phyloP scores from a whole-genome alignment of 352 stramenopile species.

The Pythium brassicae region DNA sequence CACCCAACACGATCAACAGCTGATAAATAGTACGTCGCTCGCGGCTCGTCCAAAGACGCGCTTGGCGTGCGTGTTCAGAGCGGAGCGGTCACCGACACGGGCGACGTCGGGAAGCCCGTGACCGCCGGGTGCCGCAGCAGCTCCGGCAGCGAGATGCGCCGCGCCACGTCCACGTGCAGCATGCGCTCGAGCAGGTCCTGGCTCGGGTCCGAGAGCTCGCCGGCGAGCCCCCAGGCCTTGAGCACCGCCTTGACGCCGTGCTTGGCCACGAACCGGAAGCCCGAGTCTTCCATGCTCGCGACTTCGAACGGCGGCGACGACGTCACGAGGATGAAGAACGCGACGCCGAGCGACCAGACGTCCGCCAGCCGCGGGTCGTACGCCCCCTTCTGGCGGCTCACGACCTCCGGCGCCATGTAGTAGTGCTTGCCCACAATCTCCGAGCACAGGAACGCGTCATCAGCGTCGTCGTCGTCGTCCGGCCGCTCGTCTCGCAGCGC shows the following conservation, averaged over 20 bases:
- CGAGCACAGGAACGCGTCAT: slow-evolving; percentile 46
- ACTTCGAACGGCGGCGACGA: slow-evolving; percentile 91
- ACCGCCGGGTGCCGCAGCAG: slow-evolving; percentile 66
- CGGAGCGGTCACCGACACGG: slow-evolving; percentile 6
- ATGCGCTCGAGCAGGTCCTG: slow-evolving; percentile 78
- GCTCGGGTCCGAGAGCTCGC: slow-evolving; percentile 37
- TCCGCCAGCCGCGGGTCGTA: slow-evolving; percentile 94
- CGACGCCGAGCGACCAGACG: slow-evolving; percentile 91
- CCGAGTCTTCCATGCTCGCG: slow-evolving; percentile 73
- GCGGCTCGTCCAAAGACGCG: slow-evolving; percentile 1
- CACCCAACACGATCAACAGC: slow-evolving; percentile 2
- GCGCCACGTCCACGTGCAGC: slow-evolving; percentile 48
- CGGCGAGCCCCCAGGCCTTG: slow-evolving; percentile 46
- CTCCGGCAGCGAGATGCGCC: slow-evolving; percentile 57
- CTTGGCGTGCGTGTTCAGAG: background rate
- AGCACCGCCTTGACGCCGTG: slow-evolving; percentile 73
- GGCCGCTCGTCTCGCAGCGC: slow-evolving; percentile 35
- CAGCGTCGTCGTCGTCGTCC: slow-evolving; percentile 22
- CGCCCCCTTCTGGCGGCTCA: slow-evolving; percentile 29
- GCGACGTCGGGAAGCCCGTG: slow-evolving; percentile 8
- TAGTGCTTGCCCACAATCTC: slow-evolving; percentile 90
- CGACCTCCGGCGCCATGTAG: slow-evolving; percentile 97
- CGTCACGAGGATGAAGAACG: slow-evolving; percentile 94
- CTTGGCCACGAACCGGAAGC: slow-evolving; percentile 85
- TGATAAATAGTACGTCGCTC: slow-evolving; percentile 16